A percentile compares a stretch with the other conserved stretches of the same genome.
Evolutionary conservation across 2,329 filamentous ascomycete species (phyloP).

Genomic region (Laburnicola sp.): DNA sequence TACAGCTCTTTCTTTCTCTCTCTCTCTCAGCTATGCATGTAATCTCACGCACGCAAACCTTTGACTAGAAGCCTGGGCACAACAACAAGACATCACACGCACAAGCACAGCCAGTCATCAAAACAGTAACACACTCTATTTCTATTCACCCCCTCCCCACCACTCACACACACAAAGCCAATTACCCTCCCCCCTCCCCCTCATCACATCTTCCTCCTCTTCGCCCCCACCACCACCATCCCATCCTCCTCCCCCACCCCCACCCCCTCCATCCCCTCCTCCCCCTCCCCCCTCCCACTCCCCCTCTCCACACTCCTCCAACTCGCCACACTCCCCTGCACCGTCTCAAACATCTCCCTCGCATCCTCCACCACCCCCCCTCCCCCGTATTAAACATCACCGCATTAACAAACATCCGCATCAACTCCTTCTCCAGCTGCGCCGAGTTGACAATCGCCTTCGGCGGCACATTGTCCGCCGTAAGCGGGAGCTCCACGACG

Average conservation of each 20-base stretch:
- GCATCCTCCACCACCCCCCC: slow-evolving; percentile 77
- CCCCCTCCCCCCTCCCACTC: slow-evolving; percentile 59
- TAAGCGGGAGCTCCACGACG: slow-evolving; percentile 60
- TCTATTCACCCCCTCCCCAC: neutral
- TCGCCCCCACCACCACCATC: slow-evolving; percentile 19
- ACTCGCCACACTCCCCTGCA: slow-evolving; percentile 63
- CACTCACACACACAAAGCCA: neutral
- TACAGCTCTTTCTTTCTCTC: too few relatives aligned
- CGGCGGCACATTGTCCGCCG: slow-evolving; percentile 78
- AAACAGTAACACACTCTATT: too few relatives aligned
- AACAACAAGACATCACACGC: too few relatives aligned
- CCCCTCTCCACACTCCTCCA: slow-evolving; percentile 70
- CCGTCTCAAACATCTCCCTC: slow-evolving; percentile 84
- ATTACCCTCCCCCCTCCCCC: neutral
- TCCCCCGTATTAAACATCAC: slow-evolving; percentile 98
- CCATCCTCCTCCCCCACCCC: slow-evolving; percentile 29
- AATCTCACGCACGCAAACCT: too few relatives aligned
- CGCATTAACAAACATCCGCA: slow-evolving; percentile 96
- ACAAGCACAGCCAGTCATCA: too few relatives aligned
- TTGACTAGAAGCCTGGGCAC: too few relatives aligned
- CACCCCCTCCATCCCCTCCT: slow-evolving; percentile 34
- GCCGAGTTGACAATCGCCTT: slow-evolving; percentile 90
- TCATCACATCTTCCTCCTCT: slow-evolving; percentile 34
- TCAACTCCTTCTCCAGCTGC: slow-evolving; percentile 89
- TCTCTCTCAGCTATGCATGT: too few relatives aligned